Conservation (phyloP, 2,329 filamentous ascomycete species). For the Tolypocladium ovalisporum region DNA sequence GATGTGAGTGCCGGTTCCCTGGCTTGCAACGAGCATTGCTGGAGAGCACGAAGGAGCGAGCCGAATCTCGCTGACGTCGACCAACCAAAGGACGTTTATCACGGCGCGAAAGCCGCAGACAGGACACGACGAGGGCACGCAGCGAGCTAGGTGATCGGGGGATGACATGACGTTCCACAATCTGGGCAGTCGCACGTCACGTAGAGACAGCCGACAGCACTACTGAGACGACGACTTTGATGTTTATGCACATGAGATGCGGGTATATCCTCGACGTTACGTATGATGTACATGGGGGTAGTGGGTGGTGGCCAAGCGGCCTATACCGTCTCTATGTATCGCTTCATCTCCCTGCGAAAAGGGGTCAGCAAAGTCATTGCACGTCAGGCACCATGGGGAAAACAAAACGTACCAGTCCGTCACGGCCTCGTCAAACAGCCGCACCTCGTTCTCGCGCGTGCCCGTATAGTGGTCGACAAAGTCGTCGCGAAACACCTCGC, state of each 20-base stretch:
- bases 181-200: not conserved
- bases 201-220: not conserved
- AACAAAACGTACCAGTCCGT: slow-evolving; percentile 73
- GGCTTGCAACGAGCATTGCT: too few relatives aligned
- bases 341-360: slow-evolving; percentile 54
- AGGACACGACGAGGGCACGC: not conserved
- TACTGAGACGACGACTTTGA: not conserved
- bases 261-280: not conserved
- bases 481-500: slow-evolving; percentile 85
- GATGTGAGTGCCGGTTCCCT: slow-evolving; percentile 15
- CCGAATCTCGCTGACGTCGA: not conserved
- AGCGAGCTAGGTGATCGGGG: not conserved
- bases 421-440: slow-evolving; percentile 89
- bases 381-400: too few relatives aligned
- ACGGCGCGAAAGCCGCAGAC: slow-evolving; percentile 18
- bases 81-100: slow-evolving; percentile 15
- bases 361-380: slow-evolving; percentile 5
- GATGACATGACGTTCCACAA: not conserved
- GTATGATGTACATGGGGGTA: not conserved
- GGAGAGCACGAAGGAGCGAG: too few relatives aligned
- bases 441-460: slow-evolving; percentile 81
- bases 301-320: not conserved
- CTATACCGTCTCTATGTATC: slow-evolving; percentile 35
- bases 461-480: slow-evolving; percentile 96
- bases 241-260: not conserved